phyloP scores from a whole-genome alignment of 2,329 filamentous ascomycete species.

The Phialemoniopsis sp. region DNA sequence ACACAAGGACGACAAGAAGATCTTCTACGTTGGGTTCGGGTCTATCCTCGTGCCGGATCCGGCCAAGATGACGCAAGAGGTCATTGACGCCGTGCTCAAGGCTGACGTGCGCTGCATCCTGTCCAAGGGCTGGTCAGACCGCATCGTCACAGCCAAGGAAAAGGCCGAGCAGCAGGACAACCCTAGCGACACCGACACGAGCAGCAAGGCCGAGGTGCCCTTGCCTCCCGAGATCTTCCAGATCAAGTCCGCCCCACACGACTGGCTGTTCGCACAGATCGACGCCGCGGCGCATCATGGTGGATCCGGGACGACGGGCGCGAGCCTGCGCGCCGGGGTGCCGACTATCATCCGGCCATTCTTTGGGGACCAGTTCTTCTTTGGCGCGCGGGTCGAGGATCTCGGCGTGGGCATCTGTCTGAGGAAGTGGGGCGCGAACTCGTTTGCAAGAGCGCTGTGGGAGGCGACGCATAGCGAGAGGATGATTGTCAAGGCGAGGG shows the following conservation, averaged over 20 bases:
- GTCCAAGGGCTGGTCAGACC: constrained; percentile 96
- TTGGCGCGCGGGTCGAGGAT: constrained; percentile 84
- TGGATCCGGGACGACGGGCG: constrained; percentile 90
- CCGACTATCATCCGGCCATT: constrained; percentile 95
- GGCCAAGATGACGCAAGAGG: constrained; percentile 82
- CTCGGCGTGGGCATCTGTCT: constrained; percentile 87
- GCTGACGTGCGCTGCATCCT: constrained; percentile 92
- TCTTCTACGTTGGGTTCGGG: constrained; percentile 96
- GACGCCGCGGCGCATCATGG: constrained; percentile 95
- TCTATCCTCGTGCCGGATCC: constrained; percentile 93
- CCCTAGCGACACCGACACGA: constrained; percentile 9
- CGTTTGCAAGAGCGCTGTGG: constrained; percentile 85
- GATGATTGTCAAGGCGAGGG: constrained; percentile 82
- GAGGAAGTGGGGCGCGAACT: constrained; percentile 82
- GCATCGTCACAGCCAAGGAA: constrained; percentile 32
- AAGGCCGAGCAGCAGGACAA: constrained; percentile 11
- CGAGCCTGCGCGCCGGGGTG: constrained; percentile 83
- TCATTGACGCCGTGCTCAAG: constrained; percentile 85
- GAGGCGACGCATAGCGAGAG: constrained; percentile 84
- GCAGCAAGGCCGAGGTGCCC: constrained; percentile 61
- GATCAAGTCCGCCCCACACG: constrained; percentile 89
- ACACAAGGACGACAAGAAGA: constrained; percentile 75
- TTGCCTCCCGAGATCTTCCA: constrained; percentile 78
- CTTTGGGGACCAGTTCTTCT: constrained; percentile 98
- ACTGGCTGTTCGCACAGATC: constrained; percentile 93